Percentiles rank a stretch among this genome's conserved stretches.
phyloP scores from a whole-genome alignment of 371 early-diverging fungal genomes.

The Saksenaea oblongispora region DNA sequence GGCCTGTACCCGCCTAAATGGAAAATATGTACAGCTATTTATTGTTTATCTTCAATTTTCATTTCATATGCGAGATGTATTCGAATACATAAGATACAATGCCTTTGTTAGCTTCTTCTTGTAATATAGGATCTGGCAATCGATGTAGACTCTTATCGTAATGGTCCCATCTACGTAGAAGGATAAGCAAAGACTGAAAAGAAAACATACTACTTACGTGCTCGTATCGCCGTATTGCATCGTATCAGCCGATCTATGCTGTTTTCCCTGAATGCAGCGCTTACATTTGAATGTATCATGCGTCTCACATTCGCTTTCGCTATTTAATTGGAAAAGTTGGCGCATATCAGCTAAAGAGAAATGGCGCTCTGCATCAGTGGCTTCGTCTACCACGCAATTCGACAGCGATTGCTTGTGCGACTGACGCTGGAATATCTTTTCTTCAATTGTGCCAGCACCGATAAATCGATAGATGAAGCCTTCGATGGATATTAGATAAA shows the following conservation, averaged over 20 bases:
- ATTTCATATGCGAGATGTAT: slow-evolving; percentile 76
- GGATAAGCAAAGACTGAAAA: not conserved
- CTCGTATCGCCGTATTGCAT: slow-evolving; percentile 77
- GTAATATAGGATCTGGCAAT: slow-evolving; percentile 75
- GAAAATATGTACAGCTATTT: not conserved
- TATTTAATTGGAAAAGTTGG: slow-evolving; percentile 83
- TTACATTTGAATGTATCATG: slow-evolving; percentile 96
- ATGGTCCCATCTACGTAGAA: slow-evolving; percentile 83
- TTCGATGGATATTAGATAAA: slow-evolving; percentile 12
- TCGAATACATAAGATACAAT: slow-evolving; percentile 91
- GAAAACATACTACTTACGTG: slow-evolving; percentile 35
- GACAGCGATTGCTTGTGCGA: slow-evolving; percentile 87
- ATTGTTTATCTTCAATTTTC: slow-evolving; percentile 1
- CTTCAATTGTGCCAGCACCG: slow-evolving; percentile 95
- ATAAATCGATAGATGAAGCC: slow-evolving; percentile 96
- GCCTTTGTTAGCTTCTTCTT: slow-evolving; percentile 68
- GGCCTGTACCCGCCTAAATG: slow-evolving; percentile 19
- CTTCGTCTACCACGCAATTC: slow-evolving; percentile 94
- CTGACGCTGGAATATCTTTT: slow-evolving; percentile 97
- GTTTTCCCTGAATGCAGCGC: slow-evolving; percentile 82
- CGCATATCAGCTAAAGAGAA: slow-evolving; percentile 89
- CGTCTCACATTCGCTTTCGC: slow-evolving; percentile 84
- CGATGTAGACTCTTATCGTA: slow-evolving; percentile 70
- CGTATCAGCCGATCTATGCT: slow-evolving; percentile 68
- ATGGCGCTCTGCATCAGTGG: slow-evolving; percentile 88